These are phyloP conservation scores for Prunus armeniaca DNA, from an alignment of 306 rosid species.

Conservation along the genomic window DNA sequence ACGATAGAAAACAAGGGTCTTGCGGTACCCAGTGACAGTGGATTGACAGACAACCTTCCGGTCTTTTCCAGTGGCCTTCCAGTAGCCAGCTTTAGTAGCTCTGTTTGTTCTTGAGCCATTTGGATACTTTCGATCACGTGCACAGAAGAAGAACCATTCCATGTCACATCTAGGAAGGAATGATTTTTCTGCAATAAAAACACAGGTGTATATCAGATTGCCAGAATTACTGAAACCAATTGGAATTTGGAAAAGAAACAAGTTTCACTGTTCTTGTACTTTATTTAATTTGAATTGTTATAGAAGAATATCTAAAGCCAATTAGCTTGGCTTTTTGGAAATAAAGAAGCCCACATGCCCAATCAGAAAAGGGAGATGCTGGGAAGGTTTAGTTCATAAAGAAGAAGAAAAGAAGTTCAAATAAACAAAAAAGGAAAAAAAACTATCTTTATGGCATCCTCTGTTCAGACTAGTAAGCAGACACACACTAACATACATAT, in stretches of 20 bases:
- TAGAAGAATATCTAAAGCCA: slow-evolving; percentile 14
- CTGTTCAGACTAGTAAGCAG: slow-evolving; percentile 11
- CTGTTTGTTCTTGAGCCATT: slow-evolving; percentile 90
- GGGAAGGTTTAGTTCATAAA: slow-evolving; percentile 11
- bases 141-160: slow-evolving; percentile 99
- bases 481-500: background rate
- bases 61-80: slow-evolving; percentile 99
- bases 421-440: slow-evolving; percentile 9
- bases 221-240: background rate
- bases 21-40: slow-evolving; percentile 62
- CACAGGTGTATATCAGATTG: slow-evolving; percentile 21
- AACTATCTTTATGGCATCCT: background rate
- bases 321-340: slow-evolving; percentile 28
- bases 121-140: slow-evolving; percentile 81
- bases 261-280: slow-evolving; percentile 5
- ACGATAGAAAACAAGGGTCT: slow-evolving; percentile 82
- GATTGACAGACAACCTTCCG: slow-evolving; percentile 60
- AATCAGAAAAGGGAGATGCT: slow-evolving; percentile 11
- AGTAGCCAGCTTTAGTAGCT: slow-evolving; percentile 92
- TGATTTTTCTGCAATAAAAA: slow-evolving; percentile 62
- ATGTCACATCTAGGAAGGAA: slow-evolving; percentile 77
- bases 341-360: slow-evolving; percentile 24
- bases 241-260: background rate
- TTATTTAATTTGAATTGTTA: slow-evolving; percentile 18
- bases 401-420: slow-evolving; percentile 11